Percentiles rank a stretch among this genome's conserved stretches.
Conservation (phyloP, 306 rosid genomes). For the Benincasa hispida region DNA sequence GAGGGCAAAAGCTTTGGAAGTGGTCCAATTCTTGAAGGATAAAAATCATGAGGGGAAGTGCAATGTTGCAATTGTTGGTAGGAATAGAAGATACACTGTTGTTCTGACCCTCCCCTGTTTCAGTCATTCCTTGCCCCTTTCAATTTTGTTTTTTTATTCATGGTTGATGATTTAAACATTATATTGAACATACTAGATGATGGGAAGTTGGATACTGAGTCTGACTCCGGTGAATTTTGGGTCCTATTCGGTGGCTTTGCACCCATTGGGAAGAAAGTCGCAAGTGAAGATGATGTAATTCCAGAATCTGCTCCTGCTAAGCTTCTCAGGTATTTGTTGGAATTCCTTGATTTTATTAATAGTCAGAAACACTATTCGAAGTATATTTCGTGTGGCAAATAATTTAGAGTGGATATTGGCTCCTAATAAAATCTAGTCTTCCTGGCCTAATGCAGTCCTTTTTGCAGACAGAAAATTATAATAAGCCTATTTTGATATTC, state of each 20-base stretch:
- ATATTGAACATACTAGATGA: constrained; percentile 50
- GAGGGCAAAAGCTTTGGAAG: constrained; percentile 96
- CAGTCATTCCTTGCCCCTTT: not conserved
- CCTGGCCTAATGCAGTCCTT: not conserved
- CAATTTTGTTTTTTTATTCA: constrained; percentile 13
- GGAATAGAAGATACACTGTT: constrained; percentile 3
- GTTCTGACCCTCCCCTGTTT: not conserved
- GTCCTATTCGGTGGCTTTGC: constrained; percentile 99
- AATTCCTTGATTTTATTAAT: not conserved
- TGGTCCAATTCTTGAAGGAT: constrained; percentile 87
- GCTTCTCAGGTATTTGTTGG: constrained; percentile 52
- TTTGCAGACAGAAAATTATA: not conserved
- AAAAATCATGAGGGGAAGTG: constrained; percentile 79
- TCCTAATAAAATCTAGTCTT: not conserved
- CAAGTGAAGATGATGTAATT: constrained; percentile 66
- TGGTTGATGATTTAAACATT: constrained; percentile 10
- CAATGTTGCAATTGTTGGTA: constrained; percentile 97
- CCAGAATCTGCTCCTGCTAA: constrained; percentile 80
- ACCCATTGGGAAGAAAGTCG: constrained; percentile 89
- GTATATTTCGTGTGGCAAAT: not conserved
- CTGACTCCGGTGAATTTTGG: constrained; percentile 99
- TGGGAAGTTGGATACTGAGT: constrained; percentile 97
- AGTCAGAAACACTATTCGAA: not conserved
- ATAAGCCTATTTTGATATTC: not conserved
- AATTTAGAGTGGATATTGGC: not conserved